Base-by-base conservation (phyloP, 768 basidiomycete genomes). In the Mycena metata region DNA sequence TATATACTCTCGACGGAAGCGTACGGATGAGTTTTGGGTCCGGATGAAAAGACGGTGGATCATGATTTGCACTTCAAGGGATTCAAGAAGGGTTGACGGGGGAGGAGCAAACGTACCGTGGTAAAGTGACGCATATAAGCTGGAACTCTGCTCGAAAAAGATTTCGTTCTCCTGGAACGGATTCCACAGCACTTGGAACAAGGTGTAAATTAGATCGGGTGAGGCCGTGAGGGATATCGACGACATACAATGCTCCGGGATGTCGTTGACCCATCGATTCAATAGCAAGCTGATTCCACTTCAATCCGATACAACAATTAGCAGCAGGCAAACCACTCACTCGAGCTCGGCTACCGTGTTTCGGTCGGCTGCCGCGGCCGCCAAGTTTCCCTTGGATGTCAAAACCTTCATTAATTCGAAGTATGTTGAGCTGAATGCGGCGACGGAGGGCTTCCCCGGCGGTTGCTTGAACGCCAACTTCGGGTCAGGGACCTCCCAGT, bases 41-140 rank as follows among this genome's bases (percentile, higher is more conserved):
- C 85, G 87, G 54, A 91, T 85, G 78, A 89, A 90, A 6, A 88
- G 88, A 43, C 90, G 82, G 74, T 91, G 90, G 46, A 89, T 80
- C 59, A 85, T 75, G 71, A 91, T 90, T 75, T 87, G 83, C 2
- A 70, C 65, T 70, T 10, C 0, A 17, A 33, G 19, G 17, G 54
- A 1, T 9, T 59, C 0, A 35, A 47, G 5, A 30, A 12, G 26
- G 3, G 6, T 17, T 8, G 5, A 16, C 23, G 1, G 5, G 7
- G 36, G 9, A 23, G 17, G 10, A 13, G 45, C 19, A 17, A 36
- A 30, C 43, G 7, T 2, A 70, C 69, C 17, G 26, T 70, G 65
- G 41, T 66, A 70, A 24, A 51, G 67, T 5, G 60, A 26, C 5
- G 65, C 55, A 24, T 70, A 61, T 12, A 70, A 46, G 64, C 60